A percentile compares a stretch with the other conserved stretches of the same genome.
These are phyloP conservation scores for Boletales sp. DNA, from an alignment of 768 basidiomycete species.

Conservation along the genomic window DNA sequence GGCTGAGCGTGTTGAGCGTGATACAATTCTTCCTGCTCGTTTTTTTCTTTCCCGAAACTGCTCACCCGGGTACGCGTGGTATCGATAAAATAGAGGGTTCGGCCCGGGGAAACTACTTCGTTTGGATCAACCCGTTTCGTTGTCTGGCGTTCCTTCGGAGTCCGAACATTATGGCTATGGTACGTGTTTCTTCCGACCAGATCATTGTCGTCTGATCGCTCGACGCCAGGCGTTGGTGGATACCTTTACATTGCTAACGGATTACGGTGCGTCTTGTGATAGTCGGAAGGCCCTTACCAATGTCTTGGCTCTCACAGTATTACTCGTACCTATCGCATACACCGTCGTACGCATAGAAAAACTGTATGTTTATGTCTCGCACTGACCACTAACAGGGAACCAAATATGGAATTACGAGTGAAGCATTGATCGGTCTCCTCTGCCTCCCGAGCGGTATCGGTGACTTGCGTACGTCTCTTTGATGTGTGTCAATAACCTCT, in stretches of 20 bases:
- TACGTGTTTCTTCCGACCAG: slow-evolving; percentile 29
- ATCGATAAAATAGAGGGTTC: slow-evolving; percentile 40
- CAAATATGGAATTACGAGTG: slow-evolving; percentile 22
- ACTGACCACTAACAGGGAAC: slow-evolving; percentile 41
- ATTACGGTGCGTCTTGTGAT: slow-evolving; percentile 31
- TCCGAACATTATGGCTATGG: slow-evolving; percentile 55
- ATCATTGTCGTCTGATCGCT: neutral
- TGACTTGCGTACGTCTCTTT: slow-evolving; percentile 14
- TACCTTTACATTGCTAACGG: slow-evolving; percentile 23
- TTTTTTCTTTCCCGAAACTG: slow-evolving; percentile 62
- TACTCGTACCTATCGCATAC: slow-evolving; percentile 61
- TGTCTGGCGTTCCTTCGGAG: slow-evolving; percentile 51
- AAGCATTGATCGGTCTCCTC: slow-evolving; percentile 21
- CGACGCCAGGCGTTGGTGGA: slow-evolving; percentile 41
- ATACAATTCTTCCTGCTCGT: slow-evolving; percentile 38
- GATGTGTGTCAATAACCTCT: neutral
- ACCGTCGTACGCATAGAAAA: slow-evolving; percentile 48
- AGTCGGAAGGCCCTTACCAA: neutral
- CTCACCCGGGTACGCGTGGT: slow-evolving; percentile 54
- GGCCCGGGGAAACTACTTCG: slow-evolving; percentile 22
- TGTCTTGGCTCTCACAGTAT: slow-evolving; percentile 16
- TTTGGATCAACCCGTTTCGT: slow-evolving; percentile 58
- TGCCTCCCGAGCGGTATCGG: slow-evolving; percentile 27
- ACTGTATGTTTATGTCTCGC: neutral
- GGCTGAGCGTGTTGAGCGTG: slow-evolving; percentile 40